Conservation (phyloP, 805 yeast species). For the Zygosaccharomyces siamensis region DNA sequence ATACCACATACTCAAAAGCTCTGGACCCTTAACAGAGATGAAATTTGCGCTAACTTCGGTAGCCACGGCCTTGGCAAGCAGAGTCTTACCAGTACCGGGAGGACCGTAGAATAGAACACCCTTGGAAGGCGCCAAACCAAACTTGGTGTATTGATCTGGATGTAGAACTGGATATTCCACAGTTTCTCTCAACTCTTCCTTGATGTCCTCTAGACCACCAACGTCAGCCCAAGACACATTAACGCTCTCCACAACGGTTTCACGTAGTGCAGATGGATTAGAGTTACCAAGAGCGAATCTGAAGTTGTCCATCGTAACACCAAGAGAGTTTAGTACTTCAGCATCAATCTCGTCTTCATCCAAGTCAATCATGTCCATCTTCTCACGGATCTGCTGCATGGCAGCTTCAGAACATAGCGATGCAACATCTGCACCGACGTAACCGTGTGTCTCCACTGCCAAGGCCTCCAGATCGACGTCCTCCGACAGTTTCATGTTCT, state of each 20-base stretch:
- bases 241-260: constrained; percentile 97
- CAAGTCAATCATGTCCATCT: constrained; percentile 94
- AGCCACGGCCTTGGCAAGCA: constrained; percentile 98
- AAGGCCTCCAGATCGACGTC: constrained; percentile 94
- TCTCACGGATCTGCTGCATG: constrained; percentile 99
- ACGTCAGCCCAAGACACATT: constrained; percentile 99
- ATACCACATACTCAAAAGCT: constrained; percentile 95
- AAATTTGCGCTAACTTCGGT: constrained; percentile 98
- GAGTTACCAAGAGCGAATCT: constrained; percentile 96
- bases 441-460: constrained; percentile 98
- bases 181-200: constrained; percentile 95
- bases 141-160: constrained; percentile 97
- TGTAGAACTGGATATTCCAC: constrained; percentile 98
- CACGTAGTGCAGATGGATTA: constrained; percentile 98
- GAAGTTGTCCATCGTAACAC: constrained; percentile 98
- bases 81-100: constrained; percentile 99
- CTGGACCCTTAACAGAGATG: constrained; percentile 89
- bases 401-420: constrained; percentile 99
- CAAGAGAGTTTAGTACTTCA: constrained; percentile 90
- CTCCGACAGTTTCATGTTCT: constrained; percentile 93
- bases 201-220: constrained; percentile 96
- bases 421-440: constrained; percentile 98
- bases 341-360: constrained; percentile 97
- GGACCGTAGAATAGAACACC: constrained; percentile 99
- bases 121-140: constrained; percentile 95